Percentiles rank a stretch among this genome's conserved stretches.
Conservation (phyloP, 1,284 basidiomycete species). For the Ustilago xerochloae region DNA sequence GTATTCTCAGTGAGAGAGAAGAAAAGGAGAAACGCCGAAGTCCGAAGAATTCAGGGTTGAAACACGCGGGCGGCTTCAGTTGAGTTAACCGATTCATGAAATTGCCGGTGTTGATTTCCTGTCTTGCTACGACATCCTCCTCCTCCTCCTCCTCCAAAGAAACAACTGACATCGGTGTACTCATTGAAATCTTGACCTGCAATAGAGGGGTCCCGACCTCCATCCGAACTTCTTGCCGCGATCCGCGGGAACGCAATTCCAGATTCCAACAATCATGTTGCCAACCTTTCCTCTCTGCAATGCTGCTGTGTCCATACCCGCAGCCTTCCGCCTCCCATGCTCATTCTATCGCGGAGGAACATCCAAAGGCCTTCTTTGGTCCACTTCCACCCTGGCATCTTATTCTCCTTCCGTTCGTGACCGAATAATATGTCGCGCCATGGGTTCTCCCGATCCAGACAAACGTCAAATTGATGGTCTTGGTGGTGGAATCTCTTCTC, state of each 20-base stretch:
- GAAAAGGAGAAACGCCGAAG: slow-evolving; percentile 8
- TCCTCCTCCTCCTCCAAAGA: neutral
- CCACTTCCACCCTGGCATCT: slow-evolving; percentile 70
- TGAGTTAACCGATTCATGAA: too few species aligned
- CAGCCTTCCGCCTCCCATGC: slow-evolving; percentile 16
- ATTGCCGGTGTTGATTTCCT: slow-evolving; percentile 7
- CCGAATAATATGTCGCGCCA: slow-evolving; percentile 74
- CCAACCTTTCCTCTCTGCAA: slow-evolving; percentile 5
- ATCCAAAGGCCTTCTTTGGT: slow-evolving; percentile 80
- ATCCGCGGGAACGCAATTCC: too few species aligned
- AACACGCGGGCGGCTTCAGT: too few species aligned
- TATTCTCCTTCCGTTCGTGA: slow-evolving; percentile 67
- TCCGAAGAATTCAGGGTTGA: slow-evolving; percentile 9
- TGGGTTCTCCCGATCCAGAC: slow-evolving; percentile 84
- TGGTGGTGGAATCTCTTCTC: slow-evolving; percentile 81
- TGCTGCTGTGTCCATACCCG: neutral
- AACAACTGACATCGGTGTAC: too few species aligned
- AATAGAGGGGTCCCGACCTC: too few species aligned
- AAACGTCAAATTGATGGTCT: slow-evolving; percentile 79
- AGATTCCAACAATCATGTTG: slow-evolving; percentile 13
- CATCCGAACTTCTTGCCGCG: neutral
- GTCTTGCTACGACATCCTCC: too few species aligned
- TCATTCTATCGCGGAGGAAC: slow-evolving; percentile 75
- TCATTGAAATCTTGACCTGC: too few species aligned
- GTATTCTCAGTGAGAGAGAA: too few species aligned